Conservation (phyloP, 176 grass and related monocot genomes). For the Secale cereale region DNA sequence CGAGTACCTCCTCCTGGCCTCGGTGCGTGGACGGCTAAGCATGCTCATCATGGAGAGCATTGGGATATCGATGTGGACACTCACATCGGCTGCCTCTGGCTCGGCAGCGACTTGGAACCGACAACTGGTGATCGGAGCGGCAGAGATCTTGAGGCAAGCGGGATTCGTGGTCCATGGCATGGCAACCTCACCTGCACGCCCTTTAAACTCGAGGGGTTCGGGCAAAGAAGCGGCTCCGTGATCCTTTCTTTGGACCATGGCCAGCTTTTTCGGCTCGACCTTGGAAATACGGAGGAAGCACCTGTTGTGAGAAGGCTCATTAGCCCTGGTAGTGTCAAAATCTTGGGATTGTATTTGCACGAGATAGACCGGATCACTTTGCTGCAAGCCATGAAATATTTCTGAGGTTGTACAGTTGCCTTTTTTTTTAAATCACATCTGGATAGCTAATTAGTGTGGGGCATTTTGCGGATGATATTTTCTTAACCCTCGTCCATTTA, state of each 20-base stretch:
- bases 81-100: neutral
- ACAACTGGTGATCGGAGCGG: neutral
- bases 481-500: too few species aligned
- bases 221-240: neutral
- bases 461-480: too few species aligned
- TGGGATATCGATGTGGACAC: conserved; percentile 4
- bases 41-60: neutral
- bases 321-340: too few species aligned
- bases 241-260: neutral
- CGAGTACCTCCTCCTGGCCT: neutral
- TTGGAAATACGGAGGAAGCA: neutral
- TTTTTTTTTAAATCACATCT: too few species aligned
- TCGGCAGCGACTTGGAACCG: neutral
- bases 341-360: too few species aligned
- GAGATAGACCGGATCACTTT: too few species aligned
- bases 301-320: neutral
- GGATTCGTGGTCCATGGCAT: too few species aligned
- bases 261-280: neutral
- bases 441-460: too few species aligned
- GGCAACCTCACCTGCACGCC: neutral
- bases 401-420: too few species aligned
- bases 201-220: neutral
- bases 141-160: neutral
- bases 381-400: too few species aligned
- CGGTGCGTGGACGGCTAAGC: neutral